Evolutionary conservation across 75 land plant species (phyloP), one percentile per base, ranked within the genome.

Genomic region (Selaginella tamariscina): DNA sequence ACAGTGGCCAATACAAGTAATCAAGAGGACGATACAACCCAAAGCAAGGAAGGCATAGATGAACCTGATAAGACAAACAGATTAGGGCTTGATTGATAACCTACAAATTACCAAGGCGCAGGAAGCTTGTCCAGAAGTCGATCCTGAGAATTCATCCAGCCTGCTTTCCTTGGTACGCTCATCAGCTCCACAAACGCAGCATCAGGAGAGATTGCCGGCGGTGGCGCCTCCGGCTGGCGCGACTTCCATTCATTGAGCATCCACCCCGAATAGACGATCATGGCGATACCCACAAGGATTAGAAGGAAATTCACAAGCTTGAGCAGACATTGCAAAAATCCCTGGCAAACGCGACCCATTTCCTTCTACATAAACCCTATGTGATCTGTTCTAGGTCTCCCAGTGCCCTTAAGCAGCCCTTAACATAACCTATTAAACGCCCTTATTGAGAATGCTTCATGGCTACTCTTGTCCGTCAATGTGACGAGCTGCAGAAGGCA

Each of bases 241-340:
- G 59, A 65, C 71, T 68, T 57, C 75, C 75, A 82, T 39, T 75
- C 79, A 56, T 81, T 82, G 1, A 82, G 32, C 84, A 82, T 75
- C 85, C 85, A 80, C 18, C 79, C 49, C 0, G 82, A 75, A 59
- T 77, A 83, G 32, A 83, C 55, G 22, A 94, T 70, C 86, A 94
- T 90, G n/a, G 82, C 84, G 55, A 87, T 56, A 8, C 98, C 98
- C 21, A 78, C 75, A 24, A 94, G 60, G 15, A 77, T 80, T 54
- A 94, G 32, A 63, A 87, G 63, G 65, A 94, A 90, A 79, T 94
- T 94, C 30, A 94, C 65, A 31, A 85, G 71, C 85, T 85, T 94
- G 77, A 94, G 69, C 32, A 85, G 55, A 63, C 97, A 85, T 32
- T 94, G 92, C 65, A 82, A 76, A 59, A 82, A 94, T 20, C 98